Evolutionary conservation across 2,329 filamentous ascomycete species (phyloP), one percentile per base, ranked within the genome.

Genomic region (Seiridium cupressi): DNA sequence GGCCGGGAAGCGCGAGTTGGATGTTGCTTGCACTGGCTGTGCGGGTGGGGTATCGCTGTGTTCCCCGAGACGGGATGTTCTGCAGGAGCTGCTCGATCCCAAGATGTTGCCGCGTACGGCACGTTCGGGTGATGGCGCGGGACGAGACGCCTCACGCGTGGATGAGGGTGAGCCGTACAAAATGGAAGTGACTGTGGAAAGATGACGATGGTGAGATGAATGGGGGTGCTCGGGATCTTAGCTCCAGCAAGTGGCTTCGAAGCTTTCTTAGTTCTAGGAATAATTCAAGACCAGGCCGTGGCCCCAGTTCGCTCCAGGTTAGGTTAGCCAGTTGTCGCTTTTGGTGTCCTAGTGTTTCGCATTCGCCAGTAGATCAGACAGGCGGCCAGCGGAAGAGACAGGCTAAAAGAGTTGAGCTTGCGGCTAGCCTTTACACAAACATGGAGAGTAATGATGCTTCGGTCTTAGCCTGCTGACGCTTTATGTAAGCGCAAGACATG

Each of bases 331-430:
- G 11, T 46, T 57, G 31, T 48, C 54, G 26, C 54, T 57, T 32
- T 32, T 49, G 31, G 32, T 13, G 11, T 26, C 34, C 26, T 56
- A 44, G 54, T 56, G 54, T 57, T 57, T 57, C 54, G 54, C 54
- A 34, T 35, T 46, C 44, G 26, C 26, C 31, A 57, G 54, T 44
- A 57, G 54, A 57, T 57, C 40, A 57, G 54, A 57, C 54, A 55
- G 38, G 11, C 35, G 26, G 36, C 18, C 35, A 18, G 32, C 40
- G 36, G 36, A 11, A 38, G 31, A n/a, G 26, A 38, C 40, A 35
- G 53, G 38, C 35, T 36, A 55, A 26, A 35, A 44, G 13, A 36
- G 35, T 35, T 18, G 51, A 55, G 51, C 51, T 55, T 55, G 13
- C 36, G 10, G 46, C n/a, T 49, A 49, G 46, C 10, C 10, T 13